Percentiles rank a stretch among this genome's conserved stretches.
Evolutionary conservation across 306 rosid genomes (phyloP).

Genomic region (Lathyrus tuberosus): DNA sequence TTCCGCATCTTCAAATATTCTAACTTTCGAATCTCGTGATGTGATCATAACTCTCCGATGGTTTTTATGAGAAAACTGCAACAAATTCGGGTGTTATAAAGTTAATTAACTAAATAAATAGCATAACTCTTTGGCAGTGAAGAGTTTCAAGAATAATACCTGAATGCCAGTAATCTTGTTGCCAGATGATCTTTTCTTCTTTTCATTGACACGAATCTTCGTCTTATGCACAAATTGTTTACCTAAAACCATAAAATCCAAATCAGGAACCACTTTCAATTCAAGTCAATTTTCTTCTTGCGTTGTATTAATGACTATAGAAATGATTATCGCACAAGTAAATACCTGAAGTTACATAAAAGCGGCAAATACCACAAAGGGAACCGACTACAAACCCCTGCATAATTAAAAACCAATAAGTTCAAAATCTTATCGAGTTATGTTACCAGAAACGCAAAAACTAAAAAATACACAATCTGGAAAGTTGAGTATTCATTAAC

Average conservation of each 20-base stretch:
- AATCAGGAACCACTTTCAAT: constrained; percentile 38
- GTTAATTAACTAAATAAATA: constrained; percentile 30
- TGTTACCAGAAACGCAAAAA: not conserved
- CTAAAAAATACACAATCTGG: constrained; percentile 9
- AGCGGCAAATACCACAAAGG: constrained; percentile 68
- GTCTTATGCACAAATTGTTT: constrained; percentile 59
- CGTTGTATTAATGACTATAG: not conserved
- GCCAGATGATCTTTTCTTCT: constrained; percentile 64
- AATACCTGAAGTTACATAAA: constrained; percentile 75
- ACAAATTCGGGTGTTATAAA: not conserved
- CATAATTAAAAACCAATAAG: constrained; percentile 29
- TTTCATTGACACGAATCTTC: constrained; percentile 53
- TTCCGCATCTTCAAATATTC: constrained; percentile 69
- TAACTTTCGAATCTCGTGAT: constrained; percentile 82
- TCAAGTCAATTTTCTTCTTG: not conserved
- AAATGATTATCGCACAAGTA: not conserved
- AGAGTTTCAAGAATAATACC: constrained; percentile 52
- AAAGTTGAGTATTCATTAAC: constrained; percentile 33
- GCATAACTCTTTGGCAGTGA: not conserved
- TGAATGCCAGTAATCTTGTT: constrained; percentile 88
- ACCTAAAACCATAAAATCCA: constrained; percentile 49
- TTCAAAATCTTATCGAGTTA: constrained; percentile 24
- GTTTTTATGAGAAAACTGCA: constrained; percentile 72
- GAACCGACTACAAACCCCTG: constrained; percentile 89
- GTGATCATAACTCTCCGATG: constrained; percentile 67